These are phyloP conservation scores for Pichia sp. DNA, from an alignment of 1,139 yeast genomes.

Conservation along the genomic window DNA sequence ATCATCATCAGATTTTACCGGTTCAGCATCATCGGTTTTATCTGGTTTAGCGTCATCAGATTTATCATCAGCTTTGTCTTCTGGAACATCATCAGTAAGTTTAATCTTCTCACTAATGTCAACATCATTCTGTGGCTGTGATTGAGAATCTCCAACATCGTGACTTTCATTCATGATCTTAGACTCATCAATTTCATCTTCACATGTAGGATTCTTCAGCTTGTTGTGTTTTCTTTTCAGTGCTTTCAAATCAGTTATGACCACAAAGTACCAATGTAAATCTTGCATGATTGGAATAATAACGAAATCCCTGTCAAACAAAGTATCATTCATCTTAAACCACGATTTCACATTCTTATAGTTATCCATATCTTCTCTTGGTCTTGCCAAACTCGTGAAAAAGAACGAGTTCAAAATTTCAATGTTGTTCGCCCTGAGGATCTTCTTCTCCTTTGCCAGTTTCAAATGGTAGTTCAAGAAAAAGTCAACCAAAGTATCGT, in stretches of 20 bases:
- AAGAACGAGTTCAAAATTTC: slow-evolving; percentile 84
- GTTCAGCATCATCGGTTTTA: too few relatives aligned
- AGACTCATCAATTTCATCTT: neutral
- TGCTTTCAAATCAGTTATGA: slow-evolving; percentile 52
- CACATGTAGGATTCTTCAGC: neutral
- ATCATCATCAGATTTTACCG: too few relatives aligned
- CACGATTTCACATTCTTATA: slow-evolving; percentile 74
- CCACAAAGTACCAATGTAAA: slow-evolving; percentile 87
- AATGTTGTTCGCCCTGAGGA: slow-evolving; percentile 37
- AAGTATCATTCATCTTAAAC: slow-evolving; percentile 64
- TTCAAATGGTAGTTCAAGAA: slow-evolving; percentile 53
- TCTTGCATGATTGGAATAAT: slow-evolving; percentile 81
- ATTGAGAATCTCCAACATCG: neutral
- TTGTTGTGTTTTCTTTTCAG: slow-evolving; percentile 24
- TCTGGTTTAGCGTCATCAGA: too few relatives aligned
- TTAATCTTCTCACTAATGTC: too few relatives aligned
- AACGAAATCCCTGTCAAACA: slow-evolving; percentile 59
- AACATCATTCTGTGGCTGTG: neutral
- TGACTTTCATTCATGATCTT: neutral
- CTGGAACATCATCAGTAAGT: too few relatives aligned
- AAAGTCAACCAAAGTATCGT: slow-evolving; percentile 72
- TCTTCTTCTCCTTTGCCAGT: slow-evolving; percentile 38
- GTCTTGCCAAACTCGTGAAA: slow-evolving; percentile 58
- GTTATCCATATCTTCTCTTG: slow-evolving; percentile 33
- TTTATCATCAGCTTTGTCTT: too few relatives aligned